Percentiles rank a stretch among this genome's conserved stretches.
Evolutionary conservation across 2,329 filamentous ascomycete genomes (phyloP).

Genomic region (Orbilia ellipsospora): DNA sequence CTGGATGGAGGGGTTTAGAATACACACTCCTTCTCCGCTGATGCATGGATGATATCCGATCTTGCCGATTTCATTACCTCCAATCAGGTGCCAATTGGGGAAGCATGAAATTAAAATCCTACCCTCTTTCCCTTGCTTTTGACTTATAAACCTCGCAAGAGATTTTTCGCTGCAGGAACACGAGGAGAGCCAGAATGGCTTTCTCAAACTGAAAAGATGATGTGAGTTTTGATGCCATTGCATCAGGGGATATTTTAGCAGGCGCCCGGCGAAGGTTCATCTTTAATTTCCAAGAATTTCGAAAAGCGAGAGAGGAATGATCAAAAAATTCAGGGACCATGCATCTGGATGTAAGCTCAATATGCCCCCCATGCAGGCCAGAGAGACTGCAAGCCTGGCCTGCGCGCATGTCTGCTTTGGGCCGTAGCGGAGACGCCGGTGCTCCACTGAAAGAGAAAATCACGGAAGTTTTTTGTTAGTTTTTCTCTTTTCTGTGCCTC

Average conservation of each 20-base stretch:
- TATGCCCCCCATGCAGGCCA: no score
- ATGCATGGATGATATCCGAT: slow-evolving; percentile 47
- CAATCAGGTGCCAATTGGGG: slow-evolving; percentile 32
- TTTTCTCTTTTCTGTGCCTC: no score
- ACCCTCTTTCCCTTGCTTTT: slow-evolving; percentile 11
- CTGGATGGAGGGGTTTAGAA: neutral
- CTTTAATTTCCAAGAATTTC: no score
- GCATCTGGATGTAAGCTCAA: neutral
- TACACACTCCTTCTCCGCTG: slow-evolving; percentile 14
- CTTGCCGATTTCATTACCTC: slow-evolving; percentile 21
- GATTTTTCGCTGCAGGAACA: neutral
- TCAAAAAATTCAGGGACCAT: neutral
- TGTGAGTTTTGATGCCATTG: no score
- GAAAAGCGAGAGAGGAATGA: no score
- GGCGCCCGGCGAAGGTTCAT: no score
- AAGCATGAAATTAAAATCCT: no score
- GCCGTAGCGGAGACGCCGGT: slow-evolving; percentile 5
- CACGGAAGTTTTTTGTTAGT: slow-evolving; percentile 6
- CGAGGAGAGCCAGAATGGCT: neutral
- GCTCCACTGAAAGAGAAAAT: neutral
- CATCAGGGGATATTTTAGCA: no score
- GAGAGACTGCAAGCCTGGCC: no score
- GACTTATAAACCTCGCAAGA: neutral
- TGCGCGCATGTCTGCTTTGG: neutral
- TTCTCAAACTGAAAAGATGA: neutral